Conservation (phyloP, 805 yeast species). For the Lipomyces orientalis region DNA sequence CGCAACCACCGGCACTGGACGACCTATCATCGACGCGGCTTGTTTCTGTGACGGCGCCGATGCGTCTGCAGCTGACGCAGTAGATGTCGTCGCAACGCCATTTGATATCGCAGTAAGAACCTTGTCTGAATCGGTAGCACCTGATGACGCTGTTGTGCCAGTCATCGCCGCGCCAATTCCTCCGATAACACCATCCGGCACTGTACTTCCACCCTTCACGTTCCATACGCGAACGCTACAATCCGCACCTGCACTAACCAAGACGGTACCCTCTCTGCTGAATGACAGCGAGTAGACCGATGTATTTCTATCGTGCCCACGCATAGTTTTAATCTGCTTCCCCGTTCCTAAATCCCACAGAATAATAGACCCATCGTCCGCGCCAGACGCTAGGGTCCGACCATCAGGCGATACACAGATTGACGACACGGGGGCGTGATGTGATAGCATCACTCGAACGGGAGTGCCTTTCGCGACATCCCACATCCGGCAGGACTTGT, state of each 20-base stretch:
- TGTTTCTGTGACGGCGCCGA: constrained; percentile 54
- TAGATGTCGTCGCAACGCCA: not conserved
- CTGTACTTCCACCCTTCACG: constrained; percentile 68
- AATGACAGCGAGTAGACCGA: constrained; percentile 84
- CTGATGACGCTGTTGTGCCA: constrained; percentile 8
- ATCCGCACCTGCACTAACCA: constrained; percentile 93
- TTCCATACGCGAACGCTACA: constrained; percentile 96
- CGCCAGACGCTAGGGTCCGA: constrained; percentile 88
- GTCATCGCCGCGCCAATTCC: not conserved
- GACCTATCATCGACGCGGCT: not conserved
- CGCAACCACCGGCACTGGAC: constrained; percentile 64
- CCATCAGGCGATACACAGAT: constrained; percentile 96
- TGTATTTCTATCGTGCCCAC: constrained; percentile 84
- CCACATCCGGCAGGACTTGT: constrained; percentile 98
- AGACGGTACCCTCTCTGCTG: constrained; percentile 83
- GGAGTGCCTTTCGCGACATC: constrained; percentile 87
- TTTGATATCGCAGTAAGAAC: not conserved
- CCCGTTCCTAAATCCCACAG: constrained; percentile 97
- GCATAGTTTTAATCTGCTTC: constrained; percentile 83
- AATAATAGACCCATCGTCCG: constrained; percentile 82
- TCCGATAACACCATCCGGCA: constrained; percentile 25
- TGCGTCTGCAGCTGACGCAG: constrained; percentile 41
- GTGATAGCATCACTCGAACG: constrained; percentile 91
- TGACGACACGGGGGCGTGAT: constrained; percentile 83
- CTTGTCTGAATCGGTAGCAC: constrained; percentile 23